A percentile compares a stretch with the other conserved stretches of the same genome.
Conservation (phyloP, 805 yeast genomes). For the Priceomyces melissophilus region DNA sequence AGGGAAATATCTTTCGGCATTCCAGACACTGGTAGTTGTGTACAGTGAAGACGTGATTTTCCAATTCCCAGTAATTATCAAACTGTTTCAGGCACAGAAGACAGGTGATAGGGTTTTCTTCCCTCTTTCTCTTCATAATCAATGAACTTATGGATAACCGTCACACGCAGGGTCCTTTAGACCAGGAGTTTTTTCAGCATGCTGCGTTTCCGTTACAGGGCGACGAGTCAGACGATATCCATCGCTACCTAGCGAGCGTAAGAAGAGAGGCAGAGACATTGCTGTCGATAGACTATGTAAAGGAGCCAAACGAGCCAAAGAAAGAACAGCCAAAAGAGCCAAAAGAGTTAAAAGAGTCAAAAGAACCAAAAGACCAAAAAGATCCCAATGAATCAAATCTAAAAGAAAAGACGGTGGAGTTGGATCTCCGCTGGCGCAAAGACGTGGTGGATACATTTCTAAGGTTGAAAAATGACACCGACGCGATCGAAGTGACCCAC, state of each 20-base stretch:
- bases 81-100: too few species aligned
- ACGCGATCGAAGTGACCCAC: too few species aligned
- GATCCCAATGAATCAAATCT: neutral
- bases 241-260: constrained; percentile 24
- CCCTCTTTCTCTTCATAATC: constrained; percentile 2
- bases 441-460: neutral
- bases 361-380: neutral
- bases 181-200: constrained; percentile 28
- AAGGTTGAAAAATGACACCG: too few species aligned
- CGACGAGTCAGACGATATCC: constrained; percentile 12
- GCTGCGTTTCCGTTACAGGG: constrained; percentile 22
- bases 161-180: constrained; percentile 16
- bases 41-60: constrained; percentile 19
- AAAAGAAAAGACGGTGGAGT: too few species aligned
- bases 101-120: too few species aligned
- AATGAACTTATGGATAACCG: neutral
- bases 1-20: constrained; percentile 43
- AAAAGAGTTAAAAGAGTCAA: neutral
- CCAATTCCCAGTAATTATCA: constrained; percentile 15
- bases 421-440: neutral
- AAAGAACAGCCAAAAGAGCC: neutral
- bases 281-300: constrained; percentile 11
- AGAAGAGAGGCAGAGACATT: constrained; percentile 30
- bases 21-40: constrained; percentile 32
- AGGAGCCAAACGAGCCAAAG: constrained; percentile 1